Evolutionary conservation across 257 asterid species (phyloP).

Genomic region (Ligustrum vulgare): DNA sequence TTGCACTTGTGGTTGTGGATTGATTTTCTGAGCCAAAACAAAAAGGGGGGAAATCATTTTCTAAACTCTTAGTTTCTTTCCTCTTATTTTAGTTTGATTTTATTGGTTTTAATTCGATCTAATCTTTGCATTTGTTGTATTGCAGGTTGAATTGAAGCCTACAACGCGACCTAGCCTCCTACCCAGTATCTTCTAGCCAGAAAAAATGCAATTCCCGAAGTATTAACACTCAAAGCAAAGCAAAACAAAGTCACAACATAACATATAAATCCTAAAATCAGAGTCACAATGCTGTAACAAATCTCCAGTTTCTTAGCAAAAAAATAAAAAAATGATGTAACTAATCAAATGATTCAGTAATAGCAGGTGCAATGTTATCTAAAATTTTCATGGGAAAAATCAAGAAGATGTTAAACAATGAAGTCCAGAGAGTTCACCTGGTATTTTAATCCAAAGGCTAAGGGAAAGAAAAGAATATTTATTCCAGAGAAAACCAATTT

Average conservation of each 20-base stretch:
- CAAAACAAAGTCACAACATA: constrained; percentile 10
- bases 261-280: not conserved
- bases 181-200: not conserved
- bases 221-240: not conserved
- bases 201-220: not conserved
- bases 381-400: not conserved
- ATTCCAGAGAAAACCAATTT: not conserved
- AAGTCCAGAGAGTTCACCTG: not conserved
- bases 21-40: no score
- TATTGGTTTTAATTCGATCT: no score
- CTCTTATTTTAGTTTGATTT: no score
- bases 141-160: no score
- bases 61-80: no score
- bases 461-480: not conserved
- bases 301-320: no score
- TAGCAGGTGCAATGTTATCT: not conserved
- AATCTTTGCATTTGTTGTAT: no score
- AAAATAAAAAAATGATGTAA: no score
- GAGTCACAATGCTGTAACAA: not conserved
- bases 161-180: not conserved
- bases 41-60: no score
- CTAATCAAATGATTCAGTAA: not conserved
- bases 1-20: no score
- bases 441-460: not conserved
- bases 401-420: not conserved